phyloP scores from a whole-genome alignment of 345 rosid genomes.

The Erodium maritimum region DNA sequence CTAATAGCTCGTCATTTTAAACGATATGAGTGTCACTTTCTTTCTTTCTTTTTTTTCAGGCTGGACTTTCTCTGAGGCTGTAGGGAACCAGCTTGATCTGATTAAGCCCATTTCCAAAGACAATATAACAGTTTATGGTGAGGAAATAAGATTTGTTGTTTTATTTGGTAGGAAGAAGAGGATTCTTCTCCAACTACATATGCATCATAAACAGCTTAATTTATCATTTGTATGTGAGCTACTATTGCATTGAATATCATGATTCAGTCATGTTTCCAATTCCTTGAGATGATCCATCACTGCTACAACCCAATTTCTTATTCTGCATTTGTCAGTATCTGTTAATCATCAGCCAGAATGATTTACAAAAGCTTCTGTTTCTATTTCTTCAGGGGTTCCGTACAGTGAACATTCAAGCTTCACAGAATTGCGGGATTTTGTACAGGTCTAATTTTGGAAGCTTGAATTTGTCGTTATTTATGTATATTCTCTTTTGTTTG shows the following conservation, averaged over 20 bases:
- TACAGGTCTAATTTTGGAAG: slow-evolving; percentile 30
- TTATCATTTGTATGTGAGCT: background rate
- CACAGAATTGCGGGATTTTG: slow-evolving; percentile 61
- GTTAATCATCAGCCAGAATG: background rate
- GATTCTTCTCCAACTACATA: background rate
- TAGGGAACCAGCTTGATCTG: slow-evolving; percentile 46
- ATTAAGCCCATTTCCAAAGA: slow-evolving; percentile 52
- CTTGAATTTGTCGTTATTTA: background rate
- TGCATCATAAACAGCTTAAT: background rate
- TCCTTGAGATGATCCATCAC: background rate
- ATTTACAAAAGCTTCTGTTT: background rate
- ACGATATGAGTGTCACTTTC: too few relatives aligned
- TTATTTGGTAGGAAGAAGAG: background rate
- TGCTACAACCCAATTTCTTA: background rate
- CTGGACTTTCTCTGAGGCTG: slow-evolving; percentile 62
- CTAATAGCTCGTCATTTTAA: too few relatives aligned
- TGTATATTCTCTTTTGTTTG: too few relatives aligned
- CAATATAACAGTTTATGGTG: slow-evolving; percentile 60
- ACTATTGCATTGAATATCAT: background rate
- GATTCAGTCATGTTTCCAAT: background rate
- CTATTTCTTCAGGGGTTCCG: slow-evolving; percentile 47
- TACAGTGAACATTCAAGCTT: slow-evolving; percentile 82
- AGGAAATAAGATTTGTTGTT: slow-evolving; percentile 16
- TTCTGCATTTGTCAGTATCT: too few relatives aligned
- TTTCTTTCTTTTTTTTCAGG: slow-evolving; percentile 24